phyloP scores from a whole-genome alignment of 169 alveolate species.

The Cyclospora cayetanensis region DNA sequence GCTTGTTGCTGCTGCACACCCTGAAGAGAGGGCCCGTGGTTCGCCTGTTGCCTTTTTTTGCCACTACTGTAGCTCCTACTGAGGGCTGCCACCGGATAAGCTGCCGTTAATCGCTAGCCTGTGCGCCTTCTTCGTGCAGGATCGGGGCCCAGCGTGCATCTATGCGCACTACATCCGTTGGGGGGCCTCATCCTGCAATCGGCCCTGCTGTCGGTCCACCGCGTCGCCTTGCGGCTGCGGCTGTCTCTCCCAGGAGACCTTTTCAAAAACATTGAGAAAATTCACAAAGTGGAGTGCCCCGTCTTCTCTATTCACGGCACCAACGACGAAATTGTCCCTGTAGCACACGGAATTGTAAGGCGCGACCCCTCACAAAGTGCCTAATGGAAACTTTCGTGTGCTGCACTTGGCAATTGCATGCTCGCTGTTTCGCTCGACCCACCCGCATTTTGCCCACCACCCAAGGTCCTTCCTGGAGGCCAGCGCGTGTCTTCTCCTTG shows the following conservation, averaged over 20 bases:
- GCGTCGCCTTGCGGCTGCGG: slow-evolving; percentile 85
- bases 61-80: not conserved
- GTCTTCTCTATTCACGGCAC: slow-evolving; percentile 91
- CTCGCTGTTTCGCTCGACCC: not conserved
- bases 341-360: slow-evolving; percentile 74
- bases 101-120: no score
- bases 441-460: not conserved
- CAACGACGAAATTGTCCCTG: slow-evolving; percentile 91
- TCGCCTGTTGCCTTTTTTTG: no score
- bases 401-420: not conserved
- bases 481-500: no score
- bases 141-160: not conserved
- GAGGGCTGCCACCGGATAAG: no score
- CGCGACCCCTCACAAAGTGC: not conserved
- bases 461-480: not conserved
- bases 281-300: slow-evolving; percentile 73
- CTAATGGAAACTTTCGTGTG: not conserved
- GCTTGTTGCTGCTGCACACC: not conserved
- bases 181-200: slow-evolving; percentile 89
- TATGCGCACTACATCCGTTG: slow-evolving; percentile 59
- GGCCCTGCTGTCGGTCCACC: slow-evolving; percentile 88
- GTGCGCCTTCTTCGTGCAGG: not conserved
- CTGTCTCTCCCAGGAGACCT: slow-evolving; percentile 92
- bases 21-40: no score
- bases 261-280: slow-evolving; percentile 91